phyloP scores from a whole-genome alignment of 1,139 yeast species.

The Sporopachydermia cereana region DNA sequence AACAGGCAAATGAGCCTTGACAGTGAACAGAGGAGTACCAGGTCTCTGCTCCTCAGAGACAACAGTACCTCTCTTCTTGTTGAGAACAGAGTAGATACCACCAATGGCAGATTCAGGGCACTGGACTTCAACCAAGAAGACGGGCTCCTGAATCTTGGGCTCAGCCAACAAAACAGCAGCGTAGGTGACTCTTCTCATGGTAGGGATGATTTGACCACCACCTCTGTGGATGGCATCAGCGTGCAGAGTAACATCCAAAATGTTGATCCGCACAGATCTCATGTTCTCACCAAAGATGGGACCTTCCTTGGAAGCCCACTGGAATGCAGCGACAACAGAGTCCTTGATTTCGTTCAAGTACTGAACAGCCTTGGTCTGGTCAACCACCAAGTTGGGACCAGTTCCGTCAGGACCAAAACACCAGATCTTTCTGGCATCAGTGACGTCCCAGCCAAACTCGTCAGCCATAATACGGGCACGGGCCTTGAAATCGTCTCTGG shows the following conservation, averaged over 20 bases:
- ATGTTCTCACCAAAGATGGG: slow-evolving; percentile 94
- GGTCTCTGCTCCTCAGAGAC: slow-evolving; percentile 98
- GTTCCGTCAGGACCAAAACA: slow-evolving; percentile 99
- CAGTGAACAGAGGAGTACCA: slow-evolving; percentile 99
- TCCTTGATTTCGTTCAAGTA: slow-evolving; percentile 99
- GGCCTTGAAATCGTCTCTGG: slow-evolving; percentile 97
- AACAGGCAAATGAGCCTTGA: slow-evolving; percentile 98
- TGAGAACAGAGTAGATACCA: slow-evolving; percentile 99
- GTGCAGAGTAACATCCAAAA: slow-evolving; percentile 97
- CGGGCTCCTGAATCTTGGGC: slow-evolving; percentile 99
- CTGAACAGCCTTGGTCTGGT: slow-evolving; percentile 99
- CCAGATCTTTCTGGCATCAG: slow-evolving; percentile 99
- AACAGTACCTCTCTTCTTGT: slow-evolving; percentile 99
- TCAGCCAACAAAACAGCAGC: slow-evolving; percentile 97
- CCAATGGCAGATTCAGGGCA: slow-evolving; percentile 99
- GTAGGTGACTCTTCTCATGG: slow-evolving; percentile 99
- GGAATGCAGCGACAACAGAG: slow-evolving; percentile 99
- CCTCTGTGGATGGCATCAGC: slow-evolving; percentile 99
- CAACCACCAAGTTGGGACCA: slow-evolving; percentile 98
- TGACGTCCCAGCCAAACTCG: slow-evolving; percentile 98
- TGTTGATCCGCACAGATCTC: slow-evolving; percentile 96
- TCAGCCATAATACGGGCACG: slow-evolving; percentile 99
- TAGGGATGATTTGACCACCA: slow-evolving; percentile 99
- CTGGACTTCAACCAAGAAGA: slow-evolving; percentile 98
- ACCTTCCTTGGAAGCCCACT: slow-evolving; percentile 99